Evolutionary conservation across 257 asterid genomes (phyloP), one percentile per base, ranked within the genome.

Genomic region (Nicotiana paniculata): DNA sequence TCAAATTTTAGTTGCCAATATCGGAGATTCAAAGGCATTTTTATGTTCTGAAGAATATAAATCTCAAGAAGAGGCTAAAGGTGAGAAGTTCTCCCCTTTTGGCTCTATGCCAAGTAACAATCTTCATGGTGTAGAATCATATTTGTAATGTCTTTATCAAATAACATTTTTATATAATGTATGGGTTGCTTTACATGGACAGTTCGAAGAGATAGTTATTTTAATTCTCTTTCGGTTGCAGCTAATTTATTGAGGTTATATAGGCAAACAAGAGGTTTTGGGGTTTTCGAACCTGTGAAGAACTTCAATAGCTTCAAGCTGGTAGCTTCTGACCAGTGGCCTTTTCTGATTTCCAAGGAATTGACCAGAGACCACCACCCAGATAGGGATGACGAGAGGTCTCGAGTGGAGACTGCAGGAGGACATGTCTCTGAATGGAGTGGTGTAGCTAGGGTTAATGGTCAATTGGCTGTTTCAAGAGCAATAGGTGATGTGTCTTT

Each of bases 1-100:
- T 87, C 96, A 93, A 82, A 91, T 96, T 89, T 88, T 96, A 80
- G 99, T 94, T 84, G 99, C 98, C 69, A 92, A 96, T 86, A 61
- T 96, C 78, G 99, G 99, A 63, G 99, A 96, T 86, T 96, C 98
- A 30, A 96, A 96, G 91, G 98, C 98, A 66, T 91, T 96, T 87
- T 72, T 96, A 88, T 96, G 99, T 93, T 91, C 99, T 81, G 97
- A 94, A 89, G 89, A 86, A 77, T 89, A 88, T 81, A 97, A 93
- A 84, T 83, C 97, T 88, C 96, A 97, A 37, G 83, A 86, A 43
- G 98, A 93, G 91, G 96, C 97, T 80, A 92, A 91, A 94, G 99
- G 99, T 95, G 30, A 84, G 88, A 80, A 24, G 75, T 81, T 66
- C 35, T 85, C 80, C 77, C 80, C 76, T 54, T 82, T 68, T 59